Percentiles rank a stretch among this genome's conserved stretches.
Conservation (phyloP, 2,329 filamentous ascomycete species). For the Paramyrothecium sp. region DNA sequence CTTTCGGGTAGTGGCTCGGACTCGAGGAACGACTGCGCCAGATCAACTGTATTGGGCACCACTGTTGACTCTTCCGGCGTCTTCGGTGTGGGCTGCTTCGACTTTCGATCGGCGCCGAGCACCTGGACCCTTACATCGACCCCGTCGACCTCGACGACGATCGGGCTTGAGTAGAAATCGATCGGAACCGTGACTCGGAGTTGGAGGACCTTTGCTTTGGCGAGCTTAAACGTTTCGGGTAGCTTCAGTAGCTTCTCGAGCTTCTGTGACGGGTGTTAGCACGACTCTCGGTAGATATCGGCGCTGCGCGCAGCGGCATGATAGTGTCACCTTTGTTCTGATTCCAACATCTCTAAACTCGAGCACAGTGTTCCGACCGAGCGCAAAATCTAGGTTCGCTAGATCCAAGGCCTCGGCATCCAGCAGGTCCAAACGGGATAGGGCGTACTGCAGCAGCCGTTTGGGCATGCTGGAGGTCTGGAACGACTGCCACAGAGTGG, state of each 20-base stretch:
- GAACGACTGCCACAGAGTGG: constrained; percentile 67
- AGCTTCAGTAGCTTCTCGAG: constrained; percentile 72
- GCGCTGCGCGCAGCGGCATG: no score
- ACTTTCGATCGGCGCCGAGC: constrained; percentile 24
- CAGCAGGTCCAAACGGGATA: constrained; percentile 80
- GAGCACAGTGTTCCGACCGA: constrained; percentile 78
- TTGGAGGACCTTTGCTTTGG: constrained; percentile 71
- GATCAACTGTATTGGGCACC: constrained; percentile 68
- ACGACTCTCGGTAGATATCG: not conserved
- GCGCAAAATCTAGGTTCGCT: constrained; percentile 79
- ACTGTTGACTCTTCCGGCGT: constrained; percentile 24
- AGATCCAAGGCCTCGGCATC: constrained; percentile 85
- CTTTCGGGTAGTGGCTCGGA: constrained; percentile 66
- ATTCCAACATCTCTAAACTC: constrained; percentile 86
- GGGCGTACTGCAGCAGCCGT: constrained; percentile 80
- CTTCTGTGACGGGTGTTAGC: constrained; percentile 56
- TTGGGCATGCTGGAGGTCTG: constrained; percentile 77
- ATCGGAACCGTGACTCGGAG: constrained; percentile 83
- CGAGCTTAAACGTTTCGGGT: constrained; percentile 68
- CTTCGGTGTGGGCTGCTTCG: constrained; percentile 37
- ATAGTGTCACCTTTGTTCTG: constrained; percentile 62
- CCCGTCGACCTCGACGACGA: constrained; percentile 78
- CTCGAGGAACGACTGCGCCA: constrained; percentile 77
- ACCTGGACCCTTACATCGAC: constrained; percentile 70
- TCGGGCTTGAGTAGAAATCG: constrained; percentile 83